Base-by-base conservation (phyloP, 2,329 filamentous ascomycete species). In the Colletotrichum sp. region DNA sequence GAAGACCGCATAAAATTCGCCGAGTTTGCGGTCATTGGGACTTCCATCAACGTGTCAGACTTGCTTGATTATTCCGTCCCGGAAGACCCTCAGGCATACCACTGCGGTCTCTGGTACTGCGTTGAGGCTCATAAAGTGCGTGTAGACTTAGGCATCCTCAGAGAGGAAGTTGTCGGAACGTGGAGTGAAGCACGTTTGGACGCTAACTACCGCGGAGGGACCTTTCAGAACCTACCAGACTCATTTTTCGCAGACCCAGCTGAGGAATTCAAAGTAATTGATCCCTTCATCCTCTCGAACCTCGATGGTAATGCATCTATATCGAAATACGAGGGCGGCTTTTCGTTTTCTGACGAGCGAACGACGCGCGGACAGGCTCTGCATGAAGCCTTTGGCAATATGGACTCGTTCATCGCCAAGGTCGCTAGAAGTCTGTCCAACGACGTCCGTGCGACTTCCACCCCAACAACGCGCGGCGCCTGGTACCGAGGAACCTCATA, bases 41-140 rank as follows among this genome's bases (percentile, higher is more conserved):
- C 39, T 44, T 6, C 11, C 8, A 8, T 44, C 39, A 44, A 44
- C 1, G 39, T 3, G 39, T n/a, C 39, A 44, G 19, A 11, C 0
- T 6, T 8, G 16, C 3, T 1, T 44, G 0, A n/a, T 44, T 0
- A 44, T n/a, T 5, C 8, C 19, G 1, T 44, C 19, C 39, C 39
- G 1, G 2, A 44, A 44, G 19, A 44, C 1, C 39, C 39, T 11
- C 8, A n/a, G 19, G 39, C 39, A 44, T 44, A 44, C 5, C 16
- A 44, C 19, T 44, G 39, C 19, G 39, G 39, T 6, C 39, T 44
- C 3, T 44, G 39, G 39, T 44, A 44, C 39, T 44, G 39, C 39
- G 39, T 44, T 44, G 1, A 44, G 39, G 39, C 39, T n/a, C 39
- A 44, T n/a, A 5, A 44, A 44, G 39, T 3, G 3, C 39, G 39